A percentile compares a stretch with the other conserved stretches of the same genome.
phyloP scores from a whole-genome alignment of 2,329 filamentous ascomycete genomes.

The Elsinoe batatas region DNA sequence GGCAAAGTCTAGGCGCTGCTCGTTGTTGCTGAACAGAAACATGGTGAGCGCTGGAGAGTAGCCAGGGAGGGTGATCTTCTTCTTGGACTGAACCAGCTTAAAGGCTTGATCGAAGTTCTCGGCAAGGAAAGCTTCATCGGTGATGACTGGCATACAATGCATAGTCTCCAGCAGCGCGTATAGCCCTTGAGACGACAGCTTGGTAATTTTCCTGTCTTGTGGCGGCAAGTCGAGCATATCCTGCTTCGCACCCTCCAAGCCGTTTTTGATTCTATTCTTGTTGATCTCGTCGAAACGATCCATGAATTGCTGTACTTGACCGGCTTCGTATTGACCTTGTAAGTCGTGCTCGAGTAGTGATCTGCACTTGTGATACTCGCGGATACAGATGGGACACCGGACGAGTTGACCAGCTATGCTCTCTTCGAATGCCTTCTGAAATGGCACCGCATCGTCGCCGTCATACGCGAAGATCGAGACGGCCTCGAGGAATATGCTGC shows the following conservation, averaged over 20 bases:
- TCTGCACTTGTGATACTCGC: slow-evolving; percentile 38
- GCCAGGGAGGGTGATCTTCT: slow-evolving; percentile 63
- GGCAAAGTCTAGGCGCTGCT: slow-evolving; percentile 57
- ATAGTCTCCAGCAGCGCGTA: slow-evolving; percentile 80
- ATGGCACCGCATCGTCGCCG: slow-evolving; percentile 35
- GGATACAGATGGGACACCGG: slow-evolving; percentile 41
- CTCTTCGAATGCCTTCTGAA: slow-evolving; percentile 32
- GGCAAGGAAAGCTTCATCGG: slow-evolving; percentile 42
- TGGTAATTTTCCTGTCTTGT: slow-evolving; percentile 40
- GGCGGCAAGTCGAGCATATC: slow-evolving; percentile 37
- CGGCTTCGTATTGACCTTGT: slow-evolving; percentile 34
- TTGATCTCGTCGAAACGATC: slow-evolving; percentile 37
- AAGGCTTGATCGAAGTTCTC: slow-evolving; percentile 74
- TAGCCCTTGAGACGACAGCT: slow-evolving; percentile 51
- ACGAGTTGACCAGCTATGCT: slow-evolving; percentile 34
- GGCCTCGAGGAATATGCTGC: slow-evolving; percentile 33
- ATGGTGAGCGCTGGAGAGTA: slow-evolving; percentile 73
- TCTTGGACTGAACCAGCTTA: slow-evolving; percentile 65
- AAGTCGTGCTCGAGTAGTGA: slow-evolving; percentile 32
- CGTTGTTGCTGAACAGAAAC: slow-evolving; percentile 71
- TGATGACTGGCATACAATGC: slow-evolving; percentile 71
- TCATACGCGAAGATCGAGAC: slow-evolving; percentile 40
- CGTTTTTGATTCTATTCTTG: slow-evolving; percentile 33
- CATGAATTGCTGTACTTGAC: slow-evolving; percentile 37
- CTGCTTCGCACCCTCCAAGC: slow-evolving; percentile 33